Evolutionary conservation across 306 rosid species (phyloP), one percentile per base, ranked within the genome.

Genomic region (Dryas octopetala): DNA sequence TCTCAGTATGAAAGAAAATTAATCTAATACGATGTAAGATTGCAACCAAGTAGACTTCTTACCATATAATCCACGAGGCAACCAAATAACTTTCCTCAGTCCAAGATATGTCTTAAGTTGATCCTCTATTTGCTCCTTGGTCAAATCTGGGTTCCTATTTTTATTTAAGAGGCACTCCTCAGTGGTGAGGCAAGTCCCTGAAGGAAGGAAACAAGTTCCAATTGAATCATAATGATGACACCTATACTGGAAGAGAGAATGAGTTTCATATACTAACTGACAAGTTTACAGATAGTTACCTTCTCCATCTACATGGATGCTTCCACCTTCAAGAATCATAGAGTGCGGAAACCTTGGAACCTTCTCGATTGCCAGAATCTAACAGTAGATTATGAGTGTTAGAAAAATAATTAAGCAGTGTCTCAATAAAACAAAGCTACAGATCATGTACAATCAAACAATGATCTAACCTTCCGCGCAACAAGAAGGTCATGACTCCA

Each of bases 291-390:
- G 55, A 62, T 38, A 64, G 77, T 76, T 83, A 92, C 99, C 97
- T 85, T 95, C 93, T 83, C 99, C 99, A 88, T 95, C 99, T 13
- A 95, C 99, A 81, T 95, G 99, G 81, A 95, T 92, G 83, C 97
- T 92, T 81, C 99, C 99, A 15, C 99, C 97, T 92, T 95, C 99
- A 49, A 95, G 96, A 82, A 95, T 79, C 77, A 90, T 74, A 4
- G 87, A 66, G 44, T 90, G 87, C 6, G 85, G 73, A 89, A 95
- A 91, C 74, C 88, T 85, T 66, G 91, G 97, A 81, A 95, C 49
- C 85, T 66, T 86, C 86, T 95, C 97, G 65, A 81, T 73, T 23
- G 54, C 91, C 85, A 92, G 84, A 76, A 91, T 90, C 98, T 95
- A 1, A 32, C 2, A 32, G 76, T 63, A 77, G 84, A 70, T 47